These are phyloP conservation scores for Jasminum sambac DNA, from an alignment of 257 asterid genomes.

Conservation along the genomic window DNA sequence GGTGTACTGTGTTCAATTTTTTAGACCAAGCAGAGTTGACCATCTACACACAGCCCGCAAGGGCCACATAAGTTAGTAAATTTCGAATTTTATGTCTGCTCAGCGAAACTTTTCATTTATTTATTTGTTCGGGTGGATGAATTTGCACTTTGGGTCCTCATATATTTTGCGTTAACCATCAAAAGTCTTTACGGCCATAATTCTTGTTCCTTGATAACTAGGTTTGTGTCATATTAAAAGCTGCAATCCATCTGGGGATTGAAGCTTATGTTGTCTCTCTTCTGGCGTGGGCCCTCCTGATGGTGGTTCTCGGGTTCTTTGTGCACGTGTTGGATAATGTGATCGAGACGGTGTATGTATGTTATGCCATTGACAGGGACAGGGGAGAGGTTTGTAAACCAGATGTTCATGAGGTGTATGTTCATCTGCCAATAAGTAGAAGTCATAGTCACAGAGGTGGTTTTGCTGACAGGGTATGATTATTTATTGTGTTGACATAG, in stretches of 20 bases:
- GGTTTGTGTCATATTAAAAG: constrained; percentile 71
- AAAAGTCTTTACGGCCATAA: background rate
- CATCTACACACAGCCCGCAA: too few relatives aligned
- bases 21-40: too few relatives aligned
- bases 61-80: too few relatives aligned
- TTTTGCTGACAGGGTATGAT: constrained; percentile 59
- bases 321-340: constrained; percentile 79
- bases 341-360: constrained; percentile 77
- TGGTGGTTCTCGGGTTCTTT: constrained; percentile 66
- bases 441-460: constrained; percentile 71
- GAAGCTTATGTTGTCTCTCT: constrained; percentile 74
- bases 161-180: background rate
- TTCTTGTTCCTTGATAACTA: constrained; percentile 25
- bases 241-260: constrained; percentile 51
- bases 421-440: constrained; percentile 88
- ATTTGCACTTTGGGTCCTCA: background rate
- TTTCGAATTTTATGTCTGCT: too few relatives aligned
- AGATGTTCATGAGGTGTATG: constrained; percentile 89
- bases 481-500: background rate
- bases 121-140: background rate
- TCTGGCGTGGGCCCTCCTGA: constrained; percentile 75
- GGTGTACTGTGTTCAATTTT: too few relatives aligned
- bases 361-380: constrained; percentile 90
- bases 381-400: constrained; percentile 83
- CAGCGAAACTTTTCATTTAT: background rate